Base-by-base conservation (phyloP, 192 early-diverging fungal species). In the Pilaira anomala region DNA sequence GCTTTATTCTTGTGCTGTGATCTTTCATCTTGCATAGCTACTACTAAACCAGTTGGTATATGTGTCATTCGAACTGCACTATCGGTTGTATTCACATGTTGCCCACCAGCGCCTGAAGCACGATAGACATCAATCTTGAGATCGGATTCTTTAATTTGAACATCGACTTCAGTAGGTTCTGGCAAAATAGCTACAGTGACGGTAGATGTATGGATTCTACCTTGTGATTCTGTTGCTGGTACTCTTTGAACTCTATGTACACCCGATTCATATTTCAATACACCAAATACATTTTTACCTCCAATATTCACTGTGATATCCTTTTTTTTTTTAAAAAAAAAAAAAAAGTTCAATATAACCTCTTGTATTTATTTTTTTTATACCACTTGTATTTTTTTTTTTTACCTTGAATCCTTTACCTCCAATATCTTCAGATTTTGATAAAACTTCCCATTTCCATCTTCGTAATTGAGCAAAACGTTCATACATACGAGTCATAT, bases 11-110 rank as follows among this genome's bases (percentile, higher is more conserved):
- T 87, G 51, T 92, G 88, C 71, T 98, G 95, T n/a, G 94, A 96
- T 52, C 95, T 78, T 68, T 96, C 91, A 59, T 89, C 90, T 78
- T 97, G 95, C 75, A 91, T 92, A 29, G 87, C 78, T 5, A 95
- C 90, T 7, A 84, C 80, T 39, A 95, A 87, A 0, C 95, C 95
- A 3, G 93, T 93, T 7, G 97, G 92, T 21, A 96, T 64, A 78
- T 98, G 97, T 7, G 91, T 95, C 26, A 98, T 83, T 5, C 95
- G 83, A 59, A 97, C 93, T 7, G 96, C 95, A 66, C 87, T 90
- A 56, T 97, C 94, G 0, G 96, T 97, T 3, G 89, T 97, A 56
- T 97, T 98, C 7, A 97, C 95, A 68, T 96, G 94, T 82, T 93
- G 91, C 14, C 91, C 91, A n/a, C 91, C 91, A n/a, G 86, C 83